A percentile compares a stretch with the other conserved stretches of the same genome.
Evolutionary conservation across 1,139 yeast species (phyloP).

Genomic region (Pichia inconspicua): DNA sequence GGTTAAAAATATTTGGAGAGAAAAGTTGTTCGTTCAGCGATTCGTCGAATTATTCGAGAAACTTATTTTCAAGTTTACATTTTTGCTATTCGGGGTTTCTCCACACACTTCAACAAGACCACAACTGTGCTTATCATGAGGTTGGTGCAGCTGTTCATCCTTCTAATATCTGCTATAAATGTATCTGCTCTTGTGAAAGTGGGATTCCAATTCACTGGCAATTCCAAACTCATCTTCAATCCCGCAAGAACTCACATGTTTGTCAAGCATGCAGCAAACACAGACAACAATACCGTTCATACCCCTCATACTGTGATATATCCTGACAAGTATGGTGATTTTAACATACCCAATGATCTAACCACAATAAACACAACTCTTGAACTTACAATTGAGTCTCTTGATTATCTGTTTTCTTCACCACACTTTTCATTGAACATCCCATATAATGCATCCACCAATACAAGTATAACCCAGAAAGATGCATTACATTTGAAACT

Average conservation of each 20-base stretch:
- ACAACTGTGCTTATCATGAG: not conserved
- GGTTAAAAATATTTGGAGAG: too few species aligned
- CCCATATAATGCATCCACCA: not conserved
- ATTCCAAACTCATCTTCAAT: too few species aligned
- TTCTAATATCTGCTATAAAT: not conserved
- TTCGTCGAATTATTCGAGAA: too few species aligned
- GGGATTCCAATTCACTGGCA: not conserved
- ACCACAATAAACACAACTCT: not conserved
- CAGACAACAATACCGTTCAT: not conserved
- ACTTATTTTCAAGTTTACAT: too few species aligned
- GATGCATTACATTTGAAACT: not conserved
- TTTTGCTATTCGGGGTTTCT: not conserved
- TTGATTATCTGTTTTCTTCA: not conserved
- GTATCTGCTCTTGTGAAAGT: not conserved
- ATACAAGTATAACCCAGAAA: not conserved
- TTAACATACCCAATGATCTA: not conserved
- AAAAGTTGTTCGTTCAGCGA: too few species aligned
- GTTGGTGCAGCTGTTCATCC: not conserved
- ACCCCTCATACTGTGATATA: not conserved
- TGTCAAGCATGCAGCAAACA: not conserved
- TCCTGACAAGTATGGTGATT: not conserved
- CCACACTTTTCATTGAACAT: not conserved
- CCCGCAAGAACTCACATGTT: not conserved
- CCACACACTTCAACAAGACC: not conserved
- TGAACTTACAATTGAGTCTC: not conserved